These are phyloP conservation scores for Ashbya aceris DNA, from an alignment of 1,139 yeast species.

Conservation along the genomic window DNA sequence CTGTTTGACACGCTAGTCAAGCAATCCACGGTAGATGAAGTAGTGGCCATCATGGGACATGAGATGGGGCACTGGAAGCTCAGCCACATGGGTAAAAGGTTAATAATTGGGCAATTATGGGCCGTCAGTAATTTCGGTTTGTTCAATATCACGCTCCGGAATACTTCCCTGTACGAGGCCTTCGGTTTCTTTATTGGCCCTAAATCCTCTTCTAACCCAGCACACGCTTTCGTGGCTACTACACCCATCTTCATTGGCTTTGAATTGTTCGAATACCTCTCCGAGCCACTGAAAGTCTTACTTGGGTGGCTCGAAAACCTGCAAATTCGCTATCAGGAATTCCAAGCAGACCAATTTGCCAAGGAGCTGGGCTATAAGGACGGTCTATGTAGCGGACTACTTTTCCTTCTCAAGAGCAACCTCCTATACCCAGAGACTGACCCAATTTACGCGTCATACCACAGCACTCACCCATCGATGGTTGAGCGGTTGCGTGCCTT, in stretches of 20 bases:
- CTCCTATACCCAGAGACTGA: slow-evolving; percentile 81
- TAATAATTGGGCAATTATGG: slow-evolving; percentile 56
- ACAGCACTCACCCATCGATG: slow-evolving; percentile 82
- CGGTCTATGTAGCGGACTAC: slow-evolving; percentile 62
- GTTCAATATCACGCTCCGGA: slow-evolving; percentile 72
- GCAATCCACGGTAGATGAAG: slow-evolving; percentile 66
- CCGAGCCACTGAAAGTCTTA: slow-evolving; percentile 66
- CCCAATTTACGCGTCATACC: slow-evolving; percentile 80
- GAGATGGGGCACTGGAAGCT: slow-evolving; percentile 97
- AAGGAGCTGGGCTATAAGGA: slow-evolving; percentile 59
- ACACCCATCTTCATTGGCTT: slow-evolving; percentile 76
- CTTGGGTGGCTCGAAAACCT: slow-evolving; percentile 59
- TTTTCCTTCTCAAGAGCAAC: slow-evolving; percentile 69
- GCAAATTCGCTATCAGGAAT: slow-evolving; percentile 80
- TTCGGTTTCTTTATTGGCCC: slow-evolving; percentile 55
- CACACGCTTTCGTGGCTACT: slow-evolving; percentile 30
- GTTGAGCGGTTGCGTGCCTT: slow-evolving; percentile 80
- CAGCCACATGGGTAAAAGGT: slow-evolving; percentile 69
- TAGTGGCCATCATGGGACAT: slow-evolving; percentile 91
- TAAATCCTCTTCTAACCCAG: slow-evolving; percentile 10
- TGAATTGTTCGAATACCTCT: slow-evolving; percentile 60
- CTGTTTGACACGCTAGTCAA: slow-evolving; percentile 83
- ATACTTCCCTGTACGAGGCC: slow-evolving; percentile 63
- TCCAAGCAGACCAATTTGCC: slow-evolving; percentile 87
- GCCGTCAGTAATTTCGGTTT: slow-evolving; percentile 55